phyloP scores from a whole-genome alignment of 2,329 filamentous ascomycete species.

The Trichoderma afroharzianum region DNA sequence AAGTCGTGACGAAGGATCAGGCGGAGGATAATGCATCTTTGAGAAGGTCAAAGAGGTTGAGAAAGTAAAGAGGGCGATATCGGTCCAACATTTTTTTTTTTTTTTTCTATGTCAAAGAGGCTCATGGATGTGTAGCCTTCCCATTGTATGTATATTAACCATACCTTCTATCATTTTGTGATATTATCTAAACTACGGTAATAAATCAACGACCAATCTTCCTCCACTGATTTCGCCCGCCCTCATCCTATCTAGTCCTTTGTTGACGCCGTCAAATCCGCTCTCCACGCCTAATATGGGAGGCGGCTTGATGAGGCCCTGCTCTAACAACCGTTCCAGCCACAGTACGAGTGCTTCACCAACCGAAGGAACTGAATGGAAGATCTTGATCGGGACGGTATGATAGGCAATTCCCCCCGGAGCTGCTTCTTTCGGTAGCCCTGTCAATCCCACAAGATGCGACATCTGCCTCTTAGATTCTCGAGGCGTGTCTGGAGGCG shows the following conservation, averaged over 20 bases:
- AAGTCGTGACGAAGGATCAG: slow-evolving; percentile 4
- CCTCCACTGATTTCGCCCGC: slow-evolving; percentile 65
- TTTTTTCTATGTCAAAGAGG: neutral
- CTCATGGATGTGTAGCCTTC: neutral
- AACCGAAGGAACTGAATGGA: slow-evolving; percentile 63
- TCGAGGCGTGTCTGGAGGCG: slow-evolving; percentile 39
- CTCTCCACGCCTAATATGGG: slow-evolving; percentile 62
- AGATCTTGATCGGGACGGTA: slow-evolving; percentile 70
- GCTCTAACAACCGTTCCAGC: slow-evolving; percentile 62
- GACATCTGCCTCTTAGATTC: slow-evolving; percentile 27
- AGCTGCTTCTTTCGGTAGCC: slow-evolving; percentile 56
- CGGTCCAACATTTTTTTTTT: neutral
- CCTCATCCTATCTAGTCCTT: slow-evolving; percentile 62
- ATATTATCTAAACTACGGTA: neutral
- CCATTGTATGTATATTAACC: neutral
- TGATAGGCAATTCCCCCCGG: slow-evolving; percentile 52
- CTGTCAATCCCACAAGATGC: slow-evolving; percentile 66
- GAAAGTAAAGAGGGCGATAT: neutral
- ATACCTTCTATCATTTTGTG: neutral
- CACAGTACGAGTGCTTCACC: slow-evolving; percentile 62
- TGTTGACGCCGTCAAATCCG: slow-evolving; percentile 65
- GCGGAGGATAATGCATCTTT: neutral
- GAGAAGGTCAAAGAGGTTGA: slow-evolving; percentile 20
- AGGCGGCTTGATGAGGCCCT: slow-evolving; percentile 52
- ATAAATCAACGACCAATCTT: slow-evolving; percentile 56